Conservation (phyloP, 2,329 filamentous ascomycete genomes). For the Westerdykella ornata region DNA sequence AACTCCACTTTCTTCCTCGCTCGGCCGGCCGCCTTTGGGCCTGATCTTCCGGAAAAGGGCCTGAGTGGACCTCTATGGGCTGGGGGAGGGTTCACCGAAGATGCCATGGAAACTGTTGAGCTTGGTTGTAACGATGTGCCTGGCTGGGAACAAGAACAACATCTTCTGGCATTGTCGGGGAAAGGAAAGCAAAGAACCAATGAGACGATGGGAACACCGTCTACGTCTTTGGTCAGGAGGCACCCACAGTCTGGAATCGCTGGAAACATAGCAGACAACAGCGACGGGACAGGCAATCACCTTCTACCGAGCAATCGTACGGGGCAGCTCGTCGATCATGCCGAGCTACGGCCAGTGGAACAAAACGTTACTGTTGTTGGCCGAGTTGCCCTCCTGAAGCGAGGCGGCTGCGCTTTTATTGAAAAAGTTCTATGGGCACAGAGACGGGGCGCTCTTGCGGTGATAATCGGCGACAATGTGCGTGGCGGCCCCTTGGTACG, state of each 20-base stretch:
- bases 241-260: not conserved
- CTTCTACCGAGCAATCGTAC: conserved; percentile 55
- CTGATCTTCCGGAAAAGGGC: conserved; percentile 65
- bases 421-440: conserved; percentile 98
- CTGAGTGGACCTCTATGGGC: conserved; percentile 90
- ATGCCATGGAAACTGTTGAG: conserved; percentile 63
- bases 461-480: conserved; percentile 91
- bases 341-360: conserved; percentile 86
- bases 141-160: conserved; percentile 61
- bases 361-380: conserved; percentile 88
- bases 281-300: conserved; percentile 82
- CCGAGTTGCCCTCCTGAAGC: conserved; percentile 84
- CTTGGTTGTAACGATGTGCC: conserved; percentile 92
- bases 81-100: conserved; percentile 83
- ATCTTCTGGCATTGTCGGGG: conserved; percentile 2
- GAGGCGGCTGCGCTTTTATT: conserved; percentile 90
- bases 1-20: conserved; percentile 97
- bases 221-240: not conserved
- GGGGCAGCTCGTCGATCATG: conserved; percentile 48
- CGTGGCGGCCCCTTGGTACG: conserved; percentile 84
- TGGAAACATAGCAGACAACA: conserved; percentile 24
- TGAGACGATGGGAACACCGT: not conserved
- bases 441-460: conserved; percentile 74
- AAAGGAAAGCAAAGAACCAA: conserved; percentile 4
- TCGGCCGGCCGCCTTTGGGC: conserved; percentile 87